Evolutionary conservation across 2,329 filamentous ascomycete species (phyloP).

Genomic region (Phialocephala sp.): DNA sequence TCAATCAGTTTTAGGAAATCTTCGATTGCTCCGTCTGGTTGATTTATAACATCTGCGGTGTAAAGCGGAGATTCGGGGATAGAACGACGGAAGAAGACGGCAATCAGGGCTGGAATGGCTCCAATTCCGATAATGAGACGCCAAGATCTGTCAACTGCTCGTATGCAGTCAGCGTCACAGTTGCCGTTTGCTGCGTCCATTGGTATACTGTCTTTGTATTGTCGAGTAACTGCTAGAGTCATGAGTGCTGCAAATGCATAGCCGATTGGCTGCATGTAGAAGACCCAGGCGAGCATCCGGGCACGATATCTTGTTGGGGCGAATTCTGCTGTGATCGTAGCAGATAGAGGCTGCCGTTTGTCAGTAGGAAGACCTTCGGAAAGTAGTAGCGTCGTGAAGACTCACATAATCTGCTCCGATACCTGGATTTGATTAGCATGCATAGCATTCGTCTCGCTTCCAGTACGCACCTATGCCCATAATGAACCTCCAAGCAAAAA

Average conservation of each 20-base stretch:
- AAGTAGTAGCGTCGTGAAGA: constrained; percentile 73
- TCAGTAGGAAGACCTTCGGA: constrained; percentile 58
- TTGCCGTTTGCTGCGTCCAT: constrained; percentile 54
- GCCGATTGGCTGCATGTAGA: constrained; percentile 84
- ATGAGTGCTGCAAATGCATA: constrained; percentile 77
- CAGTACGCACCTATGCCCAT: not conserved
- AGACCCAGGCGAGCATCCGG: constrained; percentile 53
- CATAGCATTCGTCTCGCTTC: constrained; percentile 64
- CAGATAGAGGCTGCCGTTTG: too few relatives aligned
- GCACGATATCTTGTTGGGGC: too few relatives aligned
- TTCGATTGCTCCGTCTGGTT: constrained; percentile 70
- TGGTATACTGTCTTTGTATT: constrained; percentile 67
- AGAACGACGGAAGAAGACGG: constrained; percentile 67
- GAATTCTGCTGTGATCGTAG: too few relatives aligned
- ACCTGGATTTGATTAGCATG: constrained; percentile 43
- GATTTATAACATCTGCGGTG: constrained; percentile 79
- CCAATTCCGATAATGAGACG: constrained; percentile 81
- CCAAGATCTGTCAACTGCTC: constrained; percentile 86
- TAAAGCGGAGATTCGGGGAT: constrained; percentile 88
- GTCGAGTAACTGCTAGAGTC: constrained; percentile 73
- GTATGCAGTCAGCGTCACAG: constrained; percentile 62
- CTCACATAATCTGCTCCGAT: constrained; percentile 84
- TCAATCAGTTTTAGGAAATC: constrained; percentile 63
- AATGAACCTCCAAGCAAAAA: not conserved
- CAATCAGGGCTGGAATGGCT: constrained; percentile 77